Base-by-base conservation (phyloP, 2,329 filamentous ascomycete genomes). In the Metarhizium rileyi region DNA sequence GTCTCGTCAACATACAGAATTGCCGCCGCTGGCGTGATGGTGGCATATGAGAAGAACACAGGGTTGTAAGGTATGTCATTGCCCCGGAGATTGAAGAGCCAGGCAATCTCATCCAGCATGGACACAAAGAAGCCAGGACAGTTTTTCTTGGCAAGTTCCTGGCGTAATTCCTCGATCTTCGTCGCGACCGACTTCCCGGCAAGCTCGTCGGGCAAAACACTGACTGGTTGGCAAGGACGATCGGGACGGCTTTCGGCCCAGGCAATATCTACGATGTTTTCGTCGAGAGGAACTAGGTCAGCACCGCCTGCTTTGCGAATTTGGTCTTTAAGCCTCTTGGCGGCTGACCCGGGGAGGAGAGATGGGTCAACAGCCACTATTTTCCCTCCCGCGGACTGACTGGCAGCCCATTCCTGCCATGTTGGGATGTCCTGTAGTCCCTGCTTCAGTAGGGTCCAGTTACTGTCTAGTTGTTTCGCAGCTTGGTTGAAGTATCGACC, bases 401-500 rank as follows among this genome's bases (percentile, higher is more conserved):
- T 87, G 30, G 87, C 84, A 16, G 83, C 82, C 93, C 93, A 98
- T 67, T 97, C 93, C 64, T 96, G 89, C 87, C 93, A 98, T 0
- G 91, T 97, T 1, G 89, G 91, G 9, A 96, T 90, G 66, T 95
- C 89, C 63, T 93, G 87, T 44, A 95, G 75, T 5, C 93, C 93
- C 61, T 95, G 89, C 72, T 96, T 98, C 53, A 98, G 74, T 38
- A 98, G 74, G 46, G 80, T 73, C 93, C 93, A 98, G 67, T 97
- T 97, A 60, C 69, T 71, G 66, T 97, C 93, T 27, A 98, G 80
- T 67, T 98, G 89, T 61, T 90, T 87, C 54, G 83, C 75, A 25
- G 93, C 93, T 68, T 98, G 93, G 70, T 95, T 97, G 76, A 97
- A 98, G 70, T 98, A 98, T 56, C 93, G 84, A 27, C 93, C 93